Evolutionary conservation across 345 rosid species (phyloP).

Genomic region (Abelmoschus esculentus): DNA sequence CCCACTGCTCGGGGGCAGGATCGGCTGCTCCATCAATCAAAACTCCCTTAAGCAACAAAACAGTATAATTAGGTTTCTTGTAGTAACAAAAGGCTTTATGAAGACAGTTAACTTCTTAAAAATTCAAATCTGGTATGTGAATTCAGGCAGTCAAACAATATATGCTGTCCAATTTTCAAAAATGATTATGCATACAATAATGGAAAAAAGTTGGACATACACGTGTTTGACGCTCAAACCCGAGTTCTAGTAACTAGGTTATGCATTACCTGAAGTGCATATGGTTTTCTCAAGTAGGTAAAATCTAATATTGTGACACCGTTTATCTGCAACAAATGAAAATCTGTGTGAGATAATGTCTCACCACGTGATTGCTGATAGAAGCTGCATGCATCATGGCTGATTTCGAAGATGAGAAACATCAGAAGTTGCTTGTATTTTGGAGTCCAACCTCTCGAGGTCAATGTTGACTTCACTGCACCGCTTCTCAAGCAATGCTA

Average conservation of each 20-base stretch:
- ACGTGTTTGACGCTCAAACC: background rate
- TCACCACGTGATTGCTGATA: too few species aligned
- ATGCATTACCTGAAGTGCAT: background rate
- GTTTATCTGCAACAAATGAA: too few species aligned
- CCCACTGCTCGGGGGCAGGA: slow-evolving; percentile 99
- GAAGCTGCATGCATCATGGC: too few species aligned
- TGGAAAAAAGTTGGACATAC: too few species aligned
- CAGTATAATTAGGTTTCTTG: slow-evolving; percentile 9
- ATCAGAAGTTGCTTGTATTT: too few species aligned
- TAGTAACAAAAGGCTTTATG: slow-evolving; percentile 2
- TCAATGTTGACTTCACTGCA: slow-evolving; percentile 47
- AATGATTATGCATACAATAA: background rate
- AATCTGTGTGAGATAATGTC: background rate
- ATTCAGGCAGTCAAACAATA: background rate
- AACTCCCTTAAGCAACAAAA: slow-evolving; percentile 49
- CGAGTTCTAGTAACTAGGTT: too few species aligned
- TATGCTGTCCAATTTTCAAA: background rate
- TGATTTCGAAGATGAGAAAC: too few species aligned
- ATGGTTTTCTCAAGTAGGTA: background rate
- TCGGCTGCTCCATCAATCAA: slow-evolving; percentile 96
- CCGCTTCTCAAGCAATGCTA: slow-evolving; percentile 91
- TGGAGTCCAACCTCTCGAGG: too few species aligned
- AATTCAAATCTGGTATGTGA: background rate
- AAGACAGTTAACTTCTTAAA: background rate
- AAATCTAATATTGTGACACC: too few species aligned